These are phyloP conservation scores for Pichia sp. DNA, from an alignment of 1,139 yeast genomes.

Conservation along the genomic window DNA sequence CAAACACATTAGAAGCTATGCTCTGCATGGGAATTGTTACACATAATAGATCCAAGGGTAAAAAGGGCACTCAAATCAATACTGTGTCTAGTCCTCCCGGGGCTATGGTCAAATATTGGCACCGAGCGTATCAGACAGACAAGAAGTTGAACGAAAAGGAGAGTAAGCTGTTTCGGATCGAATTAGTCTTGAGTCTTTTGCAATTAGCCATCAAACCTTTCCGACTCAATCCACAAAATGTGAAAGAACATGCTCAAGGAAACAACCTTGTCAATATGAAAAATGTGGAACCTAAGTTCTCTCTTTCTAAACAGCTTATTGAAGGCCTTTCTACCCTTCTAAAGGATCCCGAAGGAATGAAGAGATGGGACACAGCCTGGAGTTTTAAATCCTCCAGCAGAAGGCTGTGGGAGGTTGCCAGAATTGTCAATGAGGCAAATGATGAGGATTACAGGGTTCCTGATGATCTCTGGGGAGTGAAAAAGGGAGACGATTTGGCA, in stretches of 20 bases:
- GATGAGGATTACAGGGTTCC: slow-evolving; percentile 8
- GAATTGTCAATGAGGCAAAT: slow-evolving; percentile 20
- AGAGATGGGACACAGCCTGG: slow-evolving; percentile 17
- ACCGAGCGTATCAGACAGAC: background rate
- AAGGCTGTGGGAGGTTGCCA: slow-evolving; percentile 26
- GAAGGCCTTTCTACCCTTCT: background rate
- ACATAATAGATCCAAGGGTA: slow-evolving; percentile 7
- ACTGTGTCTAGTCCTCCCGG: slow-evolving; percentile 15
- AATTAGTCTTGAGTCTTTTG: slow-evolving; percentile 21
- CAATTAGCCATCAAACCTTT: background rate
- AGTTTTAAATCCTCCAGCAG: slow-evolving; percentile 22
- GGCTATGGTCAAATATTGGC: slow-evolving; percentile 22
- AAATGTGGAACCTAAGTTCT: background rate
- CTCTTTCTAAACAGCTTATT: background rate
- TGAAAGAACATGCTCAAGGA: background rate
- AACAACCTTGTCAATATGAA: background rate
- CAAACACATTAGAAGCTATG: slow-evolving; percentile 52
- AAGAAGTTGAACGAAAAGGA: slow-evolving; percentile 1
- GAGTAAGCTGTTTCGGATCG: slow-evolving; percentile 28
- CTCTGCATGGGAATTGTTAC: slow-evolving; percentile 30
- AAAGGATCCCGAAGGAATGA: background rate
- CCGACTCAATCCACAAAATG: slow-evolving; percentile 1
- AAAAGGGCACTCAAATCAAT: background rate
- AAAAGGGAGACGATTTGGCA: slow-evolving; percentile 57
- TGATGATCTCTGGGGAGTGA: slow-evolving; percentile 22